Conservation (phyloP, 2,329 filamentous ascomycete species). For the Xylaria sp. region DNA sequence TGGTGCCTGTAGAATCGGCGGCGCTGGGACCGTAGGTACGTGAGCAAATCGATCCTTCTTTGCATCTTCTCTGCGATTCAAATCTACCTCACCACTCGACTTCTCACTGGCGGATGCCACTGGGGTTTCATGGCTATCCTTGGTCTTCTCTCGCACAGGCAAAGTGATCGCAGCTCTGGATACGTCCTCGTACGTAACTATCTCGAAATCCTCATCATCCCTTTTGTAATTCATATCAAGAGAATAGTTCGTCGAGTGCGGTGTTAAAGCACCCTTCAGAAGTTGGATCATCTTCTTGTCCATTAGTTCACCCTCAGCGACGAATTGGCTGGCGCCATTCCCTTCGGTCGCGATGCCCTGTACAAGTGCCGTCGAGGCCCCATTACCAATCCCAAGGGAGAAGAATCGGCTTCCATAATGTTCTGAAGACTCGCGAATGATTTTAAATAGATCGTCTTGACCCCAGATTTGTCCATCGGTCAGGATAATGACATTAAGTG, state of each 20-base stretch:
- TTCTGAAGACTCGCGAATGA: constrained; percentile 10
- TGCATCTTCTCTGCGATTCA: background rate
- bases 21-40: constrained; percentile 6
- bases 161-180: constrained; percentile 17
- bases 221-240: constrained; percentile 28
- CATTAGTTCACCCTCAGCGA: constrained; percentile 27
- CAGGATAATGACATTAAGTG: constrained; percentile 26
- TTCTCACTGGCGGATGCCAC: background rate
- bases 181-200: constrained; percentile 13
- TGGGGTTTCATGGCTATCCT: background rate
- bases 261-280: constrained; percentile 26
- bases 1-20: constrained; percentile 27
- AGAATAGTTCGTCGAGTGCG: constrained; percentile 15
- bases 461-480: constrained; percentile 28
- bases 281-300: constrained; percentile 35
- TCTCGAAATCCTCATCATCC: constrained; percentile 32
- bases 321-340: constrained; percentile 30
- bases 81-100: background rate
- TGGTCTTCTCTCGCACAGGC: constrained; percentile 5
- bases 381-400: constrained; percentile 25
- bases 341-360: constrained; percentile 28
- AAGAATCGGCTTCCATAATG: constrained; percentile 21
- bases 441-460: constrained; percentile 21
- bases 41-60: constrained; percentile 21
- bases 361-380: constrained; percentile 26